Conservation (phyloP, 495 filamentous ascomycete genomes). For the Penicillium robsamsonii region DNA sequence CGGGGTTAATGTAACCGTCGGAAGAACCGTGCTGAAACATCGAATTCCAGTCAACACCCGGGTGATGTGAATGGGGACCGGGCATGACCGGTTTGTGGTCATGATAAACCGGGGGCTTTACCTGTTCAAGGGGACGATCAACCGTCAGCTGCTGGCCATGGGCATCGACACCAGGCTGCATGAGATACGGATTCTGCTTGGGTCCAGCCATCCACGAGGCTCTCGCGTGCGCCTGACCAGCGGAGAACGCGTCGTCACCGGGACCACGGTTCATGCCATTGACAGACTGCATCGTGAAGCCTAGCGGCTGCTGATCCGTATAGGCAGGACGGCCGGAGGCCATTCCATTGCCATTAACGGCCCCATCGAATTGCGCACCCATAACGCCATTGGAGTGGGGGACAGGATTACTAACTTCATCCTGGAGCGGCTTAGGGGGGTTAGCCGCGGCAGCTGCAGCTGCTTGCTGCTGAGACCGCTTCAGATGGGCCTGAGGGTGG, state of each 20-base stretch:
- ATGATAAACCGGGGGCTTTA: slow-evolving; percentile 45
- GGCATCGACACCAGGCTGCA: slow-evolving; percentile 42
- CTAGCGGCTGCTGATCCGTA: slow-evolving; percentile 47
- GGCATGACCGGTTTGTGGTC: slow-evolving; percentile 47
- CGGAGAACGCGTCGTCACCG: slow-evolving; percentile 38
- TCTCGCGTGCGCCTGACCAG: slow-evolving; percentile 40
- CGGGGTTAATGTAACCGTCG: slow-evolving; percentile 58
- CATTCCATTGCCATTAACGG: slow-evolving; percentile 48
- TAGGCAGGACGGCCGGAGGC: slow-evolving; percentile 38
- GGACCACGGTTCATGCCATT: slow-evolving; percentile 49
- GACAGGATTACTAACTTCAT: slow-evolving; percentile 49
- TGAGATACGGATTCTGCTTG: slow-evolving; percentile 50
- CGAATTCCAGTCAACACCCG: slow-evolving; percentile 64
- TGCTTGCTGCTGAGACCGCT: slow-evolving; percentile 58
- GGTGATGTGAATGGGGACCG: slow-evolving; percentile 41
- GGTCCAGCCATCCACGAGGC: slow-evolving; percentile 48
- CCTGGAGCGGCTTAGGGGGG: slow-evolving; percentile 50
- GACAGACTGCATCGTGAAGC: slow-evolving; percentile 46
- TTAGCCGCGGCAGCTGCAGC: slow-evolving; percentile 53
- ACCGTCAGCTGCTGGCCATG: slow-evolving; percentile 47
- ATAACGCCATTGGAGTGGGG: slow-evolving; percentile 45
- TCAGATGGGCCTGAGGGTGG: slow-evolving; percentile 83
- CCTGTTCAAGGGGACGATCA: slow-evolving; percentile 51
- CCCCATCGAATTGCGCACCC: slow-evolving; percentile 45
- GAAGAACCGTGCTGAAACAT: slow-evolving; percentile 70